These are phyloP conservation scores for Diddensiella santjacobensis DNA, from an alignment of 805 yeast genomes.

Conservation along the genomic window DNA sequence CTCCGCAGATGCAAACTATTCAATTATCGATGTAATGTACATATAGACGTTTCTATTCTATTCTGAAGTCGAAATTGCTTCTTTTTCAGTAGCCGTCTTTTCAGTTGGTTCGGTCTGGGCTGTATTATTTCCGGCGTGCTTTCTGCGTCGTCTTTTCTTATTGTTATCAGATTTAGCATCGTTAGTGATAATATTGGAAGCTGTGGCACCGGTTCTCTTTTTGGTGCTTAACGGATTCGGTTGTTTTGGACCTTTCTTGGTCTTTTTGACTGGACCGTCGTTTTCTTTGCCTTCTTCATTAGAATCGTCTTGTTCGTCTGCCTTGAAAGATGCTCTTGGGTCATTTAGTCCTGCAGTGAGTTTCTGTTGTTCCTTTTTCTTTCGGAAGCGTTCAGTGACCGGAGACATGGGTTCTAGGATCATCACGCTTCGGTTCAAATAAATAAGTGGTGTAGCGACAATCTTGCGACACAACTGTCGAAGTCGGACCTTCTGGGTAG, in stretches of 20 bases:
- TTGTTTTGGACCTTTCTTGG: conserved; percentile 57
- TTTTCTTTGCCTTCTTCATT: conserved; percentile 26
- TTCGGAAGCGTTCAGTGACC: conserved; percentile 54
- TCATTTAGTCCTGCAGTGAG: conserved; percentile 77
- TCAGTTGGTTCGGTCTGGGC: no score
- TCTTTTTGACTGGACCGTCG: conserved; percentile 23
- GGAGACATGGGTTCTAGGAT: conserved; percentile 89
- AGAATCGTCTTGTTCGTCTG: conserved; percentile 18
- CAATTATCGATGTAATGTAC: no score
- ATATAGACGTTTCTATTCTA: no score
- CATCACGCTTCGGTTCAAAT: conserved; percentile 88
- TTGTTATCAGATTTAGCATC: conserved; percentile 21
- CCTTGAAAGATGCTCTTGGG: conserved; percentile 44
- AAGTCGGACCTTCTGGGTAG: conserved; percentile 70
- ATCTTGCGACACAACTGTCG: conserved; percentile 65
- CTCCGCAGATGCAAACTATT: no score
- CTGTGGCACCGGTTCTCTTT: conserved; percentile 50
- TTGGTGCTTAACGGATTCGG: conserved; percentile 91
- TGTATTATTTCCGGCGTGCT: conserved; percentile 11
- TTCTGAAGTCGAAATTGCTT: no score
- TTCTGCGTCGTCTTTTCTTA: conserved; percentile 14
- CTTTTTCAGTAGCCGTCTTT: no score
- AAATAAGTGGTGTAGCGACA: conserved; percentile 88
- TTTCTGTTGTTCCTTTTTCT: conserved; percentile 58
- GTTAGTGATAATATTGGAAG: conserved; percentile 17